phyloP scores from a whole-genome alignment of 148 eudicot genomes.

The Talinum fruticosum region DNA sequence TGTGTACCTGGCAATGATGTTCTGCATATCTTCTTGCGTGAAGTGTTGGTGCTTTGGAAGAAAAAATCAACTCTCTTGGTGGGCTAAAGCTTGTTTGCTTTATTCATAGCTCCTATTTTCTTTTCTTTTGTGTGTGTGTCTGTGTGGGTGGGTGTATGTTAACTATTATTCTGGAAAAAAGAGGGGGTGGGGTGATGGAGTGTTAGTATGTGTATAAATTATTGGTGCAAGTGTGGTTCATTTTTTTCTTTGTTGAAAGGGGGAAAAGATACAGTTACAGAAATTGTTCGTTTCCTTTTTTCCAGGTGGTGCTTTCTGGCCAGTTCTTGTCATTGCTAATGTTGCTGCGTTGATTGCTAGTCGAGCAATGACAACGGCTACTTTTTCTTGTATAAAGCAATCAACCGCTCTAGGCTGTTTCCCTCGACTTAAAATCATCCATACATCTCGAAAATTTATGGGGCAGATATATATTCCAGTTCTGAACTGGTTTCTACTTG shows the following conservation, averaged over 20 bases:
- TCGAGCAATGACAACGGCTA: slow-evolving; percentile 96
- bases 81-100: slow-evolving; percentile 2
- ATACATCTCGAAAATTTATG: slow-evolving; percentile 95
- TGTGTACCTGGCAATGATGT: not conserved
- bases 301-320: slow-evolving; percentile 93
- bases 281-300: slow-evolving; percentile 12
- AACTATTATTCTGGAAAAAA: not conserved
- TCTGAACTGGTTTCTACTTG: slow-evolving; percentile 96
- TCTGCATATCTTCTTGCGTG: not conserved
- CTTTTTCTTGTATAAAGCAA: slow-evolving; percentile 96
- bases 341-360: slow-evolving; percentile 95
- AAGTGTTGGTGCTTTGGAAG: not conserved
- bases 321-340: slow-evolving; percentile 82
- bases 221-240: not conserved
- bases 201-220: not conserved
- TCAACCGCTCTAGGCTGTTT: slow-evolving; percentile 93
- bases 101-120: not conserved
- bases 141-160: too few relatives aligned
- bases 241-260: slow-evolving; percentile 7
- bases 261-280: slow-evolving; percentile 3
- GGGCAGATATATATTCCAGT: slow-evolving; percentile 98
- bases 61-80: not conserved
- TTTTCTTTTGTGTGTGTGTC: not conserved
- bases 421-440: slow-evolving; percentile 94
- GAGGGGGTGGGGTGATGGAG: not conserved